Evolutionary conservation across 495 filamentous ascomycete genomes (phyloP), one percentile per base, ranked within the genome.

Genomic region (Paragyromitra xinjiangensis): DNA sequence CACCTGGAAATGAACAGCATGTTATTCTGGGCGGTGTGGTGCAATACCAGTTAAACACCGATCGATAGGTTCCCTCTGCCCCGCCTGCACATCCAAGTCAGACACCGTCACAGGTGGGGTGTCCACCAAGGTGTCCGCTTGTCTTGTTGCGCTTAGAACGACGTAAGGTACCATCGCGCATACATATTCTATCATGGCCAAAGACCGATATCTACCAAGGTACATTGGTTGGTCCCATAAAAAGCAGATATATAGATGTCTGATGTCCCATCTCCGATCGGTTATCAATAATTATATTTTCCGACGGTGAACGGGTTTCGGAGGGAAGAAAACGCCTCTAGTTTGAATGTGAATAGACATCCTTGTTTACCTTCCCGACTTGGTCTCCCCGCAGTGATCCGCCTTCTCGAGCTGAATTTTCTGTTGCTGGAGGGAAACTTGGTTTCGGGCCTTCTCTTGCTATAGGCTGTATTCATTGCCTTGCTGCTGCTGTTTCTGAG

Each of bases 111-210:
- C 14, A 6, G 29, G 50, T 6, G 37, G 37, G 39, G 42, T 74
- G 48, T n/a, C 74, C 74, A 77, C 42, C 74, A 58, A 77, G 74
- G 74, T 77, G 24, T 59, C 45, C 58, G n/a, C 22, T 6, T 50
- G 66, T 39, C 42, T 45, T 19, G 24, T 51, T 42, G 58, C 9
- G 42, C 56, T 71, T 64, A 55, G 51, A 55, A 0, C 71, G 26
- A 62, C 58, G 73, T 39, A 71, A 71, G 67, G 66, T 64, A 64
- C 67, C 34, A 44, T 16, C 26, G 37, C 61, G 12, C 45, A 51
- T 11, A 51, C 22, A 65, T 56, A 44, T 9, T 9, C 24, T 11
- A 22, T 12, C 22, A 34, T 26, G 24, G 12, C 64, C 64, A 66
- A 7, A 71, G 45, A 56, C 39, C 29, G 5, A 1, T 63, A 48